A percentile compares a stretch with the other conserved stretches of the same genome.
Evolutionary conservation across 2,329 filamentous ascomycete species (phyloP).

Genomic region (Colletotrichum tabaci): DNA sequence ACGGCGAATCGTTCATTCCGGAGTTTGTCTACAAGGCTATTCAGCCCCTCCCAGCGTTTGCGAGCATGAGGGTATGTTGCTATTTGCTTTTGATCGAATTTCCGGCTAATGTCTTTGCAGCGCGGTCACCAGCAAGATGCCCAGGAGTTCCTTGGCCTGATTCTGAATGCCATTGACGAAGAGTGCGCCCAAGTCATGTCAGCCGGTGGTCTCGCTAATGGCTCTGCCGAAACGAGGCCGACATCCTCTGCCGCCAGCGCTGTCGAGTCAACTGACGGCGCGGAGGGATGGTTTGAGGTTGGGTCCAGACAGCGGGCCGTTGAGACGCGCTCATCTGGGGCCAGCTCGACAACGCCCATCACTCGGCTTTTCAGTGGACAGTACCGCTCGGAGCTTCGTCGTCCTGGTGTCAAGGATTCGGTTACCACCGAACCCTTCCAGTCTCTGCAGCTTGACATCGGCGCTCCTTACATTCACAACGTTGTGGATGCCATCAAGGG

Average conservation of each 20-base stretch:
- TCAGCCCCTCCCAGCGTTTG: constrained; percentile 86
- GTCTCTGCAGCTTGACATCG: constrained; percentile 94
- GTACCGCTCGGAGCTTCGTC: constrained; percentile 88
- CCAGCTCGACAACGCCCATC: constrained; percentile 82
- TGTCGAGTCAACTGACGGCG: constrained; percentile 51
- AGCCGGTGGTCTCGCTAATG: constrained; percentile 39
- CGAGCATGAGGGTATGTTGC: constrained; percentile 85
- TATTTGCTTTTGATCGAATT: neutral
- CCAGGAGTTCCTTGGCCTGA: constrained; percentile 94
- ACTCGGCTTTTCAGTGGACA: constrained; percentile 96
- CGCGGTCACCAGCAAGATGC: constrained; percentile 98
- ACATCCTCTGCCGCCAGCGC: constrained; percentile 47
- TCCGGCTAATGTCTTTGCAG: constrained; percentile 57
- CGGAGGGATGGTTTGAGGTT: constrained; percentile 92
- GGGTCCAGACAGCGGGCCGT: constrained; percentile 91
- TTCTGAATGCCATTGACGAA: constrained; percentile 93
- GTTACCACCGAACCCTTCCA: constrained; percentile 96
- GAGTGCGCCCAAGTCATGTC: constrained; percentile 86
- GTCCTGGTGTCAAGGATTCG: constrained; percentile 89
- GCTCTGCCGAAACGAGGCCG: constrained; percentile 47
- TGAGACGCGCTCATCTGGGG: constrained; percentile 88
- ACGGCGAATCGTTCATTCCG: constrained; percentile 91
- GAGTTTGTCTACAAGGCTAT: constrained; percentile 98
- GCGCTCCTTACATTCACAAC: constrained; percentile 86
- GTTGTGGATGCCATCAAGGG: constrained; percentile 92